Base-by-base conservation (phyloP, 306 rosid genomes). In the Casuarina glauca region DNA sequence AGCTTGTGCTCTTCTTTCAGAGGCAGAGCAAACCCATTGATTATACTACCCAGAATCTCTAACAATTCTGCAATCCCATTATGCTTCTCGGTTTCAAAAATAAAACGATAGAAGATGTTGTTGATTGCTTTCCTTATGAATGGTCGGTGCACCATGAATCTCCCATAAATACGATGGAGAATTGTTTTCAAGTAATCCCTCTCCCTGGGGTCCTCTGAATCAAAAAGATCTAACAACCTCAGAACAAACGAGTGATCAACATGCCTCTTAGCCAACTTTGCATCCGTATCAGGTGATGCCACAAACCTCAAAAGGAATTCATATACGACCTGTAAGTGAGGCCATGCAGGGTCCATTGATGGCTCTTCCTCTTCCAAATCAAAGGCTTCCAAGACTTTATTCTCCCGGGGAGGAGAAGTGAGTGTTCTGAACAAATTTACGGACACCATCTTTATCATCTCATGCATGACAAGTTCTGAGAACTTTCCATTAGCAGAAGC, bases 1-100 rank as follows among this genome's bases (percentile, higher is more conserved):
- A 95, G 89, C 79, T 95, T 95, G 87, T 95, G 99, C 86, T 95
- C 99, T 88, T 95, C 99, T 86, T 95, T 95, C 78, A 95, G 78
- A 1, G 99, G 99, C 83, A 95, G 85, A 75, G 97, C 99, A 74
- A 95, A 95, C 74, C 99, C 99, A 62, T 93, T 95, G 66, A 95
- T 95, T 83, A 95, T 95, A 87, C 97, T 95, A 69, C 99, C 99
- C 90, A 95, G 82, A 80, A 95, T 93, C 81, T 95, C 99, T 39
- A 95, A 86, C 64, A 95, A 87, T 75, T 95, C 99, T 0, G 97
- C 97, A 81, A 91, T 93, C 80, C 99, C 99, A 73, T 91, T 95
- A 80, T 95, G 97, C 84, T 93, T 95, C 91, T 95, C 99, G 3
- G 99, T 95, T 85, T 95, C 97, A 76, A 95, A 95, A 69, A 93